Base-by-base conservation (phyloP, 2,329 filamentous ascomycete genomes). In the Tolypocladium cylindrosporum region DNA sequence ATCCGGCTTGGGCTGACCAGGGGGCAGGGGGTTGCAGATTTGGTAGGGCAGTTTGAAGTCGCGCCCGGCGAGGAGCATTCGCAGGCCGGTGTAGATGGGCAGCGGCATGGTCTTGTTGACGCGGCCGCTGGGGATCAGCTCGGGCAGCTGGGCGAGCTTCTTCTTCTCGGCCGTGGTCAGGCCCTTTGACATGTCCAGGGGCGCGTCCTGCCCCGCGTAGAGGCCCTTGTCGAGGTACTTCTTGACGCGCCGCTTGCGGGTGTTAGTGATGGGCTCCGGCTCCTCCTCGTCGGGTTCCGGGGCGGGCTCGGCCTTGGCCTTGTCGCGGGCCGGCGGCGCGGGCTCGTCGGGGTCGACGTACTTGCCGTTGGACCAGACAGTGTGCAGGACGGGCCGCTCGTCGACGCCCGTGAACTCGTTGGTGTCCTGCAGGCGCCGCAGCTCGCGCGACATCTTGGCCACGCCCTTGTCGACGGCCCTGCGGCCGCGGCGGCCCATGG, bases 41-140 rank as follows among this genome's bases (percentile, higher is more conserved):
- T 96, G 89, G 67, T 85, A 97, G 0, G 94, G 94, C 37, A 99
- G 77, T 72, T 91, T 91, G 74, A 96, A 97, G 69, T 95, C 86
- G 55, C 89, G 81, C 16, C 88, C 88, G 60, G 82, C 78, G 57
- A 91, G 81, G 59, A 97, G 73, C 57, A 87, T 76, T 55, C 87
- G 83, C 60, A 90, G 76, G 2, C 90, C 90, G 58, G 83, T 83
- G 69, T 89, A 96, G 74, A 95, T 90, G 40, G 91, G 91, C 62
- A 88, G 69, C 3, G 90, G 91, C 62, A 96, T 77, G 14, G 80
- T 71, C 58, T 73, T 79, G 69, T 85, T 87, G 52, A 78, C 74
- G 57, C 76, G 77, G 50, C 69, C 72, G 50, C 67, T 79, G 65
- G 71, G 75, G 63, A 69, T 65, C 50, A 81, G 72, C 66, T 79